phyloP scores from a whole-genome alignment of 129 eudicot species.

The Chrysanthemum seticuspe region DNA sequence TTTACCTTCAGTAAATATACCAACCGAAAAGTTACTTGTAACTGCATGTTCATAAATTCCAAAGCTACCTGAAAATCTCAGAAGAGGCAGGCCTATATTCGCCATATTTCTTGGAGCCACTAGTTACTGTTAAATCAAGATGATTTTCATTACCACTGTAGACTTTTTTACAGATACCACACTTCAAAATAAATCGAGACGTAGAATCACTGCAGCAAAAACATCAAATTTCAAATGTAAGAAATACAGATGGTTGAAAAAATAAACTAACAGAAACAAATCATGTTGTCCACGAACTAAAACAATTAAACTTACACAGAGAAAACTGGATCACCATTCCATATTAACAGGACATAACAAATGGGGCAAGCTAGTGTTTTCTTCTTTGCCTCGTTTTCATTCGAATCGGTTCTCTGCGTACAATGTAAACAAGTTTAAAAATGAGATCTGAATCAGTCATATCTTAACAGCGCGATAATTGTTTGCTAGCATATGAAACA shows the following conservation, averaged over 20 bases:
- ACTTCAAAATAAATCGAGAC: slow-evolving; percentile 45
- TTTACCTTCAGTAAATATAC: too few species aligned
- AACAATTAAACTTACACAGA: slow-evolving; percentile 56
- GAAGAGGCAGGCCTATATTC: slow-evolving; percentile 71
- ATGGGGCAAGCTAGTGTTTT: slow-evolving; percentile 73
- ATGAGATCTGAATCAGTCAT: too few species aligned
- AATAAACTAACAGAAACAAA: background rate
- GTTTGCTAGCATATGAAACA: too few species aligned
- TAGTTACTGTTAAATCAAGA: slow-evolving; percentile 69
- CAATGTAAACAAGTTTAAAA: too few species aligned
- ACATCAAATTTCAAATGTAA: background rate
- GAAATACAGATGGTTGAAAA: background rate
- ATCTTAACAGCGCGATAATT: too few species aligned
- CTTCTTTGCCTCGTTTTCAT: slow-evolving; percentile 37
- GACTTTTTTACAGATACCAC: slow-evolving; percentile 57
- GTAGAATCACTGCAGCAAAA: slow-evolving; percentile 47
- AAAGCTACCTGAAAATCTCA: slow-evolving; percentile 73
- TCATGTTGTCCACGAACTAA: background rate
- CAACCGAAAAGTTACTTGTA: too few species aligned
- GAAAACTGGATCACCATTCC: slow-evolving; percentile 48
- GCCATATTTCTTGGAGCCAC: slow-evolving; percentile 66
- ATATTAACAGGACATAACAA: slow-evolving; percentile 55
- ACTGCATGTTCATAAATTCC: background rate
- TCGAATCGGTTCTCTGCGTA: background rate
- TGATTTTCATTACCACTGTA: slow-evolving; percentile 66